A percentile compares a stretch with the other conserved stretches of the same genome.
These are phyloP conservation scores for Quercus parvula DNA, from an alignment of 306 rosid species.

Conservation along the genomic window DNA sequence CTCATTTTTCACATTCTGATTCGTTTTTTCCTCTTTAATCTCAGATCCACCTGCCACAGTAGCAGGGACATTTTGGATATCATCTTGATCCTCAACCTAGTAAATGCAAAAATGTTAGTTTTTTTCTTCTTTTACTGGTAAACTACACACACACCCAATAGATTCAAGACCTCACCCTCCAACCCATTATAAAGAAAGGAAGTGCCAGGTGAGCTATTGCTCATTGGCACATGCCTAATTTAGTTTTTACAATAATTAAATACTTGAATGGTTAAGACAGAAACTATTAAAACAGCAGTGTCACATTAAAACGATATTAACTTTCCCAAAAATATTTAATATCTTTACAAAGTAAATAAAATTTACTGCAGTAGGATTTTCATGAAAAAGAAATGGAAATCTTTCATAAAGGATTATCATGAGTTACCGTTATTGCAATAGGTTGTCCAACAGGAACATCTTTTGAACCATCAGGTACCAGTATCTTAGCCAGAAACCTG, in stretches of 20 bases:
- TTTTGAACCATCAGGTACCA: conserved; percentile 91
- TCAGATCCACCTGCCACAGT: conserved; percentile 40
- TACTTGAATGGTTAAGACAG: neutral
- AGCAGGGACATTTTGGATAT: conserved; percentile 74
- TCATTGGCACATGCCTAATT: too few species aligned
- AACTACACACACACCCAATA: too few species aligned
- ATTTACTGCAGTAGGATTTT: neutral
- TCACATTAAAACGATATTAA: neutral
- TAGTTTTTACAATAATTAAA: conserved; percentile 25
- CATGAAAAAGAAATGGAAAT: neutral
- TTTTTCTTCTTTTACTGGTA: too few species aligned
- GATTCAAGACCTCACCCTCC: too few species aligned
- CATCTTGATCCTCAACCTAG: conserved; percentile 87
- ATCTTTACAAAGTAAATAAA: neutral
- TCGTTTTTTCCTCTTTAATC: conserved; percentile 40
- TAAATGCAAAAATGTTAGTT: conserved; percentile 34
- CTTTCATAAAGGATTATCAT: conserved; percentile 16
- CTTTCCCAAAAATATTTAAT: neutral
- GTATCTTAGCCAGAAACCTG: conserved; percentile 90
- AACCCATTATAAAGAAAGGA: too few species aligned
- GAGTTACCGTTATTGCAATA: conserved; percentile 75
- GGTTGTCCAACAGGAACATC: conserved; percentile 90
- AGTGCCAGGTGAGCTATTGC: too few species aligned
- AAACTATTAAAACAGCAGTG: conserved; percentile 9
- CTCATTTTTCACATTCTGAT: conserved; percentile 40